Evolutionary conservation across 352 stramenopile genomes (phyloP).

Genomic region (Phytophthora sp.): DNA sequence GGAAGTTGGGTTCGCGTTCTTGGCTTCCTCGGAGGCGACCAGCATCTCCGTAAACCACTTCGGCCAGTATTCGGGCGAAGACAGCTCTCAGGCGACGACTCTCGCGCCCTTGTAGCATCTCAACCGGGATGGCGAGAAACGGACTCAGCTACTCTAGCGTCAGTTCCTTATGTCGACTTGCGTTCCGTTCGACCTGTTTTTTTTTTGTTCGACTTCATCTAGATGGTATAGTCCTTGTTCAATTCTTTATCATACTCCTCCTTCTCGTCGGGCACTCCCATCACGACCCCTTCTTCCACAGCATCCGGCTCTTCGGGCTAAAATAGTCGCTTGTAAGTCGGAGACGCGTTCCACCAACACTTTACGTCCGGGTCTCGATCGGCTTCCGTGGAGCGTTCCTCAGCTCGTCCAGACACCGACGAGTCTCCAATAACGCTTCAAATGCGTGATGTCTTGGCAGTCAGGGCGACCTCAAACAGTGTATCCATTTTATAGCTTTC

Average conservation of each 20-base stretch:
- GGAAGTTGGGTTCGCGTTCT: conserved; percentile 10
- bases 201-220: conserved; percentile 2
- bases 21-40: background rate
- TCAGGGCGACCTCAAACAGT: too few relatives aligned
- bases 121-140: background rate
- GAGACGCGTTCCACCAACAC: too few relatives aligned
- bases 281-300: background rate
- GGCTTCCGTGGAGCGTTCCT: too few relatives aligned
- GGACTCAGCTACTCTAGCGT: background rate
- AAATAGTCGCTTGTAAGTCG: background rate
- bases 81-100: background rate
- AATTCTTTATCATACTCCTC: conserved; percentile 6
- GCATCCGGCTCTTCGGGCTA: background rate
- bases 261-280: background rate
- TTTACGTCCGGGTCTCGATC: too few relatives aligned
- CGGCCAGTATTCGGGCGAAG: conserved; percentile 4
- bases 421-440: too few relatives aligned
- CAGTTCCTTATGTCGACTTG: background rate
- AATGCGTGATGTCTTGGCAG: too few relatives aligned
- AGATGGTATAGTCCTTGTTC: background rate
- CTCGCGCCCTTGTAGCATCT: background rate
- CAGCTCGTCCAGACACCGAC: too few relatives aligned
- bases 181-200: background rate
- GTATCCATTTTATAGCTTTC: too few relatives aligned
- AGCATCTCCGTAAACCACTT: conserved; percentile 1